Base-by-base conservation (phyloP, 2,329 filamentous ascomycete genomes). In the Botrytis hyacinthi region DNA sequence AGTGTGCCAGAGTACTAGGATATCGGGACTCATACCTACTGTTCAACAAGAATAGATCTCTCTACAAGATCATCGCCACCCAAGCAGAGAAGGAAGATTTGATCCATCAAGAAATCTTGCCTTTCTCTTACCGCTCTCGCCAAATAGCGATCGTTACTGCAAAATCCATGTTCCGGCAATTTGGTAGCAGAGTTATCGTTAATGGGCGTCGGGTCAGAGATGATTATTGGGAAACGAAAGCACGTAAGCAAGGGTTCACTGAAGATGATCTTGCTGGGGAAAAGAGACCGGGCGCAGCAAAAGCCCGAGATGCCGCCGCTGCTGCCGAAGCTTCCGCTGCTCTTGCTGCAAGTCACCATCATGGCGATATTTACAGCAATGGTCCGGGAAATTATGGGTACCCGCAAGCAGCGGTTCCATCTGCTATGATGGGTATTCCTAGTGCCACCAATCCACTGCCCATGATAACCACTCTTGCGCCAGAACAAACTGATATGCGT, bases 191-290 rank as follows among this genome's bases (percentile, higher is more conserved):
- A 76, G 92, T 99, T 70, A 96, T 99, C 76, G 90, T 93, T 51
- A 93, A 95, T 79, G 96, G 96, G 48, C 89, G 95, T 76, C 88
- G 96, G 73, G 96, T 99, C 60, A 91, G 96, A 68, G 96, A 99
- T 83, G 96, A 99, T 82, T 99, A 99, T 83, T 99, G 96, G 96
- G 96, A 98, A 83, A 93, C 92, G 80, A 98, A 98, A 83, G 96
- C 96, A 12, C 89, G 93, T 66, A 99, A 98, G 83, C 96, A 99
- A 83, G 96, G 96, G 18, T 99, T 99, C 81, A 99, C 96, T 1
- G 96, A 99, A 82, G 94, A 97, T 76, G 96, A 99, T 82, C 87
- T 95, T 69, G 96, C 96, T 6, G 96, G 96, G 59, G 96, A 99
- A 84, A 98, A 99, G 86, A 88, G 96, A 76, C 96, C 96, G 9